Conservation (phyloP, 2,329 filamentous ascomycete species). For the Hypoxylon sp. region DNA sequence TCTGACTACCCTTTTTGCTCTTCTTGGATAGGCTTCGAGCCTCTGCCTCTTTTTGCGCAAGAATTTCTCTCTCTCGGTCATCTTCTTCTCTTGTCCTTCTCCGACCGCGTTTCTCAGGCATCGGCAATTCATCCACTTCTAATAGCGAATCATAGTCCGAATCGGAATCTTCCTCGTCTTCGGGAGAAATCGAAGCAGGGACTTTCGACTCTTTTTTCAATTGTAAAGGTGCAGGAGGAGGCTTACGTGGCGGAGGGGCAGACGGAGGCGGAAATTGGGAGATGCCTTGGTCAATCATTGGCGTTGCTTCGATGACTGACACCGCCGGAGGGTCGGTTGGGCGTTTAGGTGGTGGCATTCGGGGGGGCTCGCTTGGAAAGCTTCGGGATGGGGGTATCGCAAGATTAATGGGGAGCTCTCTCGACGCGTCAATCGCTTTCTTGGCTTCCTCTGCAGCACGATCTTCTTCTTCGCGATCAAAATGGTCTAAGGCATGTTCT, state of each 20-base stretch:
- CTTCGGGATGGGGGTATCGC: constrained; percentile 70
- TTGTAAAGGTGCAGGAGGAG: constrained; percentile 87
- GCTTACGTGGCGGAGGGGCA: constrained; percentile 79
- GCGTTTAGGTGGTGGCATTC: constrained; percentile 66
- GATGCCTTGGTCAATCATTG: constrained; percentile 61
- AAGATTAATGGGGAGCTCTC: constrained; percentile 66
- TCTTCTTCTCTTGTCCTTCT: constrained; percentile 91
- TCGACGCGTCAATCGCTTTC: constrained; percentile 62
- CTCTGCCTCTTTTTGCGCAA: constrained; percentile 77
- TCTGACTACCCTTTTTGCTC: constrained; percentile 70
- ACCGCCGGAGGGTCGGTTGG: constrained; percentile 59
- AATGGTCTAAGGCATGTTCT: constrained; percentile 71
- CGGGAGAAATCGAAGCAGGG: constrained; percentile 53
- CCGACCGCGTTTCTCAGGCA: constrained; percentile 76
- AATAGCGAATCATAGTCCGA: constrained; percentile 87
- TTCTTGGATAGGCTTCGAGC: constrained; percentile 81
- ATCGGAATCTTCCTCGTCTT: constrained; percentile 75
- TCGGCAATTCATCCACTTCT: constrained; percentile 75
- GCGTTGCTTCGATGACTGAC: constrained; percentile 61
- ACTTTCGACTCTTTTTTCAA: constrained; percentile 66
- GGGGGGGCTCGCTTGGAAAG: constrained; percentile 67
- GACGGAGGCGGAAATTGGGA: constrained; percentile 67
- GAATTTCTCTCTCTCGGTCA: constrained; percentile 80
- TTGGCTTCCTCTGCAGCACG: constrained; percentile 62
- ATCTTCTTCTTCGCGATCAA: constrained; percentile 69